phyloP scores from a whole-genome alignment of 768 basidiomycete genomes.

The Tricholoma matsutake region DNA sequence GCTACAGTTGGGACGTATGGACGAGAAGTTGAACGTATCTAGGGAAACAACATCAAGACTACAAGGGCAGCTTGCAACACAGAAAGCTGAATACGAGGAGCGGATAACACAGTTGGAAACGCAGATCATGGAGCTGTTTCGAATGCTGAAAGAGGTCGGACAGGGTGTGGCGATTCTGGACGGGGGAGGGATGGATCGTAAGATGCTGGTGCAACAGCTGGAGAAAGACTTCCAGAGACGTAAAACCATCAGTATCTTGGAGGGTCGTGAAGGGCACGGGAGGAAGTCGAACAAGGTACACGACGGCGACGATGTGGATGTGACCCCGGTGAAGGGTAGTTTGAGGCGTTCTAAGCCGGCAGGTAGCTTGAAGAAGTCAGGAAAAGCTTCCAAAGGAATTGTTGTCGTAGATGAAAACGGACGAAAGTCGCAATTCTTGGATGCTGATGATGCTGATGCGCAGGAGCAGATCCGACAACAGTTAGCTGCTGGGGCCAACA shows the following conservation, averaged over 20 bases:
- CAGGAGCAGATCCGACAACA: slow-evolving; percentile 87
- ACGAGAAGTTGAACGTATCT: slow-evolving; percentile 76
- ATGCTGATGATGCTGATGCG: slow-evolving; percentile 80
- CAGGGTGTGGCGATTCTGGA: slow-evolving; percentile 74
- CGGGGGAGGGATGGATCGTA: slow-evolving; percentile 70
- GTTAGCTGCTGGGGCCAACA: slow-evolving; percentile 66
- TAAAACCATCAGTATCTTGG: slow-evolving; percentile 82
- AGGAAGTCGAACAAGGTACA: slow-evolving; percentile 29
- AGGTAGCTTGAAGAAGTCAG: slow-evolving; percentile 27
- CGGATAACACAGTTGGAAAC: slow-evolving; percentile 85
- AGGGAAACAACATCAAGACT: slow-evolving; percentile 75
- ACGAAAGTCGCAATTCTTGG: slow-evolving; percentile 81
- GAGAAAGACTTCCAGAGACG: slow-evolving; percentile 81
- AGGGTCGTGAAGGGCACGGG: slow-evolving; percentile 54
- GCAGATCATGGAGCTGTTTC: slow-evolving; percentile 91
- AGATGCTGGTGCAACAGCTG: slow-evolving; percentile 73
- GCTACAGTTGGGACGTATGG: slow-evolving; percentile 59
- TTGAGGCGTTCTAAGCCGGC: slow-evolving; percentile 32
- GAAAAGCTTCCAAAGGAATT: slow-evolving; percentile 23
- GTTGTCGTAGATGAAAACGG: slow-evolving; percentile 43
- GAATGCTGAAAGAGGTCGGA: slow-evolving; percentile 87
- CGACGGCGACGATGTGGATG: slow-evolving; percentile 50
- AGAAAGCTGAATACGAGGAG: slow-evolving; percentile 80
- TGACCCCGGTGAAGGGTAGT: slow-evolving; percentile 56
- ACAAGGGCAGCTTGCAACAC: slow-evolving; percentile 72